phyloP scores from a whole-genome alignment of 1,284 basidiomycete genomes.

The Taiwanofungus camphoratus region DNA sequence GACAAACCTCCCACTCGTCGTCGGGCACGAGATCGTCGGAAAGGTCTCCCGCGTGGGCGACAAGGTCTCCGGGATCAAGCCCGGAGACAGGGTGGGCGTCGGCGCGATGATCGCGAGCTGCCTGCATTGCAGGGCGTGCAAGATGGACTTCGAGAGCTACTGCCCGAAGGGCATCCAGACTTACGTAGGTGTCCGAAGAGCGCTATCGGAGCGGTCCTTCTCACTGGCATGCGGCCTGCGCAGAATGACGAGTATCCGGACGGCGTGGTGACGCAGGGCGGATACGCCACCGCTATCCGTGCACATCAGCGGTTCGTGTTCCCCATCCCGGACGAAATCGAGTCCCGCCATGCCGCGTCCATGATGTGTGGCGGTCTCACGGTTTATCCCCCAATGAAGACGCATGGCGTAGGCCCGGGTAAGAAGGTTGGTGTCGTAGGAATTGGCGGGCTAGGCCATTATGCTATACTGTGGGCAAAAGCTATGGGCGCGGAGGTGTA shows the following conservation, averaged over 20 bases:
- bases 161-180: slow-evolving; percentile 29
- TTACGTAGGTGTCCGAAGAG: slow-evolving; percentile 11
- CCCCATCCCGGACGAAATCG: slow-evolving; percentile 56
- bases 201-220: too few species aligned
- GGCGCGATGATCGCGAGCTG: slow-evolving; percentile 56
- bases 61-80: slow-evolving; percentile 51
- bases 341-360: slow-evolving; percentile 43
- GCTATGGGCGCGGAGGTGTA: slow-evolving; percentile 45
- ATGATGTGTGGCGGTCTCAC: slow-evolving; percentile 67
- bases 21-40: slow-evolving; percentile 62
- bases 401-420: slow-evolving; percentile 56
- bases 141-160: slow-evolving; percentile 50
- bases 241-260: slow-evolving; percentile 33
- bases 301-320: slow-evolving; percentile 68
- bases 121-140: slow-evolving; percentile 48
- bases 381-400: slow-evolving; percentile 58
- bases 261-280: slow-evolving; percentile 49
- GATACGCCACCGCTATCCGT: slow-evolving; percentile 63
- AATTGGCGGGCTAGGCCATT: slow-evolving; percentile 48
- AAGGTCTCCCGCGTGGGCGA: slow-evolving; percentile 46
- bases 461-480: slow-evolving; percentile 22
- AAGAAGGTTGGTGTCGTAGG: slow-evolving; percentile 67
- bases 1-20: slow-evolving; percentile 34
- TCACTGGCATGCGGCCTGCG: not conserved
- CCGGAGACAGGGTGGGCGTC: slow-evolving; percentile 61